phyloP scores from a whole-genome alignment of 2,329 filamentous ascomycete genomes.

The Penicillium freii region DNA sequence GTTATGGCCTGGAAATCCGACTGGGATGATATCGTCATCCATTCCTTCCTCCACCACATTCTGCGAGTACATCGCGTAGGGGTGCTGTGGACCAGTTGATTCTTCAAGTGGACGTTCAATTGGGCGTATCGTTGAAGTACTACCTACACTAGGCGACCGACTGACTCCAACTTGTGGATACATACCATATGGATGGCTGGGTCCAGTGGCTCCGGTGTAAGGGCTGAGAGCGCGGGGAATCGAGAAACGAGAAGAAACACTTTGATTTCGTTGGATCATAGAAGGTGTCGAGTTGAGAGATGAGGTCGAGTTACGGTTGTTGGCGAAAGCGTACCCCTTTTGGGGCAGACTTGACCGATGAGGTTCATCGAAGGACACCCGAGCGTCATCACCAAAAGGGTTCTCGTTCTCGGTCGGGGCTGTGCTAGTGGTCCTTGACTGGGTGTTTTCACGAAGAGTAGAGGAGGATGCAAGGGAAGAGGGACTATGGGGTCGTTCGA shows the following conservation, averaged over 20 bases:
- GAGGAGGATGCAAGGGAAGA: slow-evolving; percentile 36
- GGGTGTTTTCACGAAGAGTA: slow-evolving; percentile 31
- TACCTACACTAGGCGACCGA: slow-evolving; percentile 65
- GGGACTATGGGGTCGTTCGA: slow-evolving; percentile 32
- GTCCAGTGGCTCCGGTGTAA: slow-evolving; percentile 67
- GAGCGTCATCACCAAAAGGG: slow-evolving; percentile 39
- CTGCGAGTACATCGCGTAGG: slow-evolving; percentile 83
- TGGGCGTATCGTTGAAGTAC: slow-evolving; percentile 64
- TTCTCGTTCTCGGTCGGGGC: slow-evolving; percentile 31
- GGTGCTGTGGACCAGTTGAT: slow-evolving; percentile 70
- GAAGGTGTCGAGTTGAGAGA: slow-evolving; percentile 34
- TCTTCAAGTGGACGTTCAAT: slow-evolving; percentile 60
- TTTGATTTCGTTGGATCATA: slow-evolving; percentile 41
- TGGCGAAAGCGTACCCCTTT: slow-evolving; percentile 31
- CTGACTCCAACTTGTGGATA: slow-evolving; percentile 67
- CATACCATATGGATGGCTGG: slow-evolving; percentile 81
- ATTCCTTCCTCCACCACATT: slow-evolving; percentile 64
- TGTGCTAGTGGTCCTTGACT: slow-evolving; percentile 26
- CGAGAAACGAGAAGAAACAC: slow-evolving; percentile 46
- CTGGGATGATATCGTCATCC: slow-evolving; percentile 53
- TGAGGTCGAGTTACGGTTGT: slow-evolving; percentile 34
- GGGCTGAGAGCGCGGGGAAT: slow-evolving; percentile 58
- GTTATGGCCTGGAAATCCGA: slow-evolving; percentile 71
- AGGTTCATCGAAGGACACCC: slow-evolving; percentile 33
- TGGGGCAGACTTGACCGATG: slow-evolving; percentile 38